Evolutionary conservation across 441 rosid genomes (phyloP), one percentile per base, ranked within the genome.

Genomic region (Bocquillonia castaneifolia): DNA sequence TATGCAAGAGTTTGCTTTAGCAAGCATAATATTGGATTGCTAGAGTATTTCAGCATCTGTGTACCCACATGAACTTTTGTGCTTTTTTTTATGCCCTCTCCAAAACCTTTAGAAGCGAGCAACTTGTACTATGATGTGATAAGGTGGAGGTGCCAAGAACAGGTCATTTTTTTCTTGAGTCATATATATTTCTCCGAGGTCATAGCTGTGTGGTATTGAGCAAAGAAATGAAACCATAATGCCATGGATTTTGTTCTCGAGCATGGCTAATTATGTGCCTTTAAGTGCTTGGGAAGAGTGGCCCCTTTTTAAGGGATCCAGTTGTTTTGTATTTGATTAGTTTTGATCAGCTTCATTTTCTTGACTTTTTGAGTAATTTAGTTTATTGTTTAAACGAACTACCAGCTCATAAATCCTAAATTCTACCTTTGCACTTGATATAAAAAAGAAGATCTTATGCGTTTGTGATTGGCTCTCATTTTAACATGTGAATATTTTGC

Each of bases 1-100:
- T 82, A 54, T 93, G 97, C 77, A 59, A n/a, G 79, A 73, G 71
- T 58, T 63, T 85, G 57, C 71, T 83, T 69, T 60, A 76, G 77
- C 66, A 36, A 57, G 53, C 5, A 13, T 23, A 22, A 37, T 42
- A n/a, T 22, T 50, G 54, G 48, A 20, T 0, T n/a, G n/a, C n/a
- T n/a, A n/a, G n/a, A 45, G 64, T 45, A 26, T 66, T 10, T 20
- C 60, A 50, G 29, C 40, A 18, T 51, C 72, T 69, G 71, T 62
- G 40, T 3, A 44, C 55, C 54, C 37, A 22, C 59, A 54, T 29
- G 61, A 56, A 69, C 53, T 26, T 17, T 25, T 10, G 52, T 77
- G 65, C 76, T 61, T 56, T 44, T 31, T 53, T 37, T 59, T 51
- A 50, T 56, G 52, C 9, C 57, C 54, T 28, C 59, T 34, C 70